These are phyloP conservation scores for Hansenula lynferdii DNA, from an alignment of 1,139 yeast genomes.

Conservation along the genomic window DNA sequence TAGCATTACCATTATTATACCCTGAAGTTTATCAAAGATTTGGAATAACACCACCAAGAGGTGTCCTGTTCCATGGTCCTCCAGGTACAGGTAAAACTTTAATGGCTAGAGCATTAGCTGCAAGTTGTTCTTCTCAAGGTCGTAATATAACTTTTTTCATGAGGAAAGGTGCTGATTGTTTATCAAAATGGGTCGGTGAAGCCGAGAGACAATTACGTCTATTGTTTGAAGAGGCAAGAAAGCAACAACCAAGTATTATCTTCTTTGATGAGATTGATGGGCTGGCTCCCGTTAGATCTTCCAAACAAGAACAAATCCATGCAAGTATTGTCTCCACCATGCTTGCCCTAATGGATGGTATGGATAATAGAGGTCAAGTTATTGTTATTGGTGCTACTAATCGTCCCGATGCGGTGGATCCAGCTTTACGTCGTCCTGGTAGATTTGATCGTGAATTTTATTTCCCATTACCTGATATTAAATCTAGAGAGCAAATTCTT, in stretches of 20 bases:
- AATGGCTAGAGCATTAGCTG: conserved; percentile 97
- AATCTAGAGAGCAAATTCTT: conserved; percentile 74
- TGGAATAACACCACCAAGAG: conserved; percentile 94
- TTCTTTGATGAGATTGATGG: conserved; percentile 99
- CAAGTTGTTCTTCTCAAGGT: conserved; percentile 77
- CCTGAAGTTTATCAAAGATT: conserved; percentile 93
- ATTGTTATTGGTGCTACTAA: conserved; percentile 98
- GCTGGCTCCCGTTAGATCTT: conserved; percentile 93
- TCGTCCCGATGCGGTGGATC: conserved; percentile 96
- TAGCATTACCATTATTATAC: conserved; percentile 83
- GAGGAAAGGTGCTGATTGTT: conserved; percentile 98
- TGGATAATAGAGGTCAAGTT: conserved; percentile 97
- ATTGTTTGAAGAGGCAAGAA: conserved; percentile 91
- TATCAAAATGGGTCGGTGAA: conserved; percentile 99
- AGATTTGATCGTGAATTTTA: conserved; percentile 96
- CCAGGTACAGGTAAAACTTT: conserved; percentile 99
- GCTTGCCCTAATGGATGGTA: conserved; percentile 97
- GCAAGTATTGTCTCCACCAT: conserved; percentile 95
- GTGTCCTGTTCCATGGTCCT: conserved; percentile 97
- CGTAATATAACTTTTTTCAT: conserved; percentile 91
- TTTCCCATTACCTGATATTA: conserved; percentile 85
- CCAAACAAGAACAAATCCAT: conserved; percentile 96
- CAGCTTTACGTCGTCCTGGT: conserved; percentile 96
- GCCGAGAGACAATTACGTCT: conserved; percentile 92
- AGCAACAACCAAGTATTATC: conserved; percentile 92